Conservation (phyloP, 495 filamentous ascomycete species). For the Aspergillus sparsus region DNA sequence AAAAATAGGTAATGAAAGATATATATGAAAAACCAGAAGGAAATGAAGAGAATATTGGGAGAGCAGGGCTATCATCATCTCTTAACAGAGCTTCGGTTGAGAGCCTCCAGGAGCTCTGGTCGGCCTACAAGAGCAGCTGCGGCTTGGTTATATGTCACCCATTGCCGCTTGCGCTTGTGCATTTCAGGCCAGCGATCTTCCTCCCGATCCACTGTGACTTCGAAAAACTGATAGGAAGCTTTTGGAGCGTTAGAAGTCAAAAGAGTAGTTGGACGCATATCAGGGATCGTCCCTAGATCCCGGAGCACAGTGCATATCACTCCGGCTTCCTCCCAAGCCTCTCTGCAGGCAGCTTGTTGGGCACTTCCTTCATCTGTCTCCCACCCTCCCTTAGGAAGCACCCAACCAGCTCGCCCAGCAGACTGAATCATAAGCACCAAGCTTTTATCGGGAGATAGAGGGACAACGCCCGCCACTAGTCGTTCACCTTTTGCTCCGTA, state of each 20-base stretch:
- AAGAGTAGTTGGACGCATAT: constrained; percentile 62
- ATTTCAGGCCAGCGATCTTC: constrained; percentile 90
- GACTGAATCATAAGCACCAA: constrained; percentile 93
- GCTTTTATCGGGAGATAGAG: constrained; percentile 70
- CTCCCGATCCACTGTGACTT: constrained; percentile 78
- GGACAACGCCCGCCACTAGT: constrained; percentile 92
- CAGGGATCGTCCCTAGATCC: constrained; percentile 83
- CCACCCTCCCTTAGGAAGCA: constrained; percentile 97
- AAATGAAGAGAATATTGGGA: constrained; percentile 12
- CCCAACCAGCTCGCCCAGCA: constrained; percentile 84
- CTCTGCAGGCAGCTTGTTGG: constrained; percentile 68
- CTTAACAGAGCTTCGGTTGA: constrained; percentile 77
- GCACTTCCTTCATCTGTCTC: constrained; percentile 83
- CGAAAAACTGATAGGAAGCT: constrained; percentile 84
- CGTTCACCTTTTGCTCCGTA: constrained; percentile 91
- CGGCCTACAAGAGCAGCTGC: constrained; percentile 69
- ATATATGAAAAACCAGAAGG: neutral
- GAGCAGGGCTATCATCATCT: constrained; percentile 39
- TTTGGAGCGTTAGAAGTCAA: constrained; percentile 67
- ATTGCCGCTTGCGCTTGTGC: constrained; percentile 84
- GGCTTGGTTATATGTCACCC: constrained; percentile 86
- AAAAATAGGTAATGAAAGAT: neutral
- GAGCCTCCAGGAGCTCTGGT: constrained; percentile 84
- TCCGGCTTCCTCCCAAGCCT: constrained; percentile 98
- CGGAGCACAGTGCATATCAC: constrained; percentile 77